These are phyloP conservation scores for Hypholoma sublateritium DNA, from an alignment of 768 basidiomycete species.

Conservation along the genomic window DNA sequence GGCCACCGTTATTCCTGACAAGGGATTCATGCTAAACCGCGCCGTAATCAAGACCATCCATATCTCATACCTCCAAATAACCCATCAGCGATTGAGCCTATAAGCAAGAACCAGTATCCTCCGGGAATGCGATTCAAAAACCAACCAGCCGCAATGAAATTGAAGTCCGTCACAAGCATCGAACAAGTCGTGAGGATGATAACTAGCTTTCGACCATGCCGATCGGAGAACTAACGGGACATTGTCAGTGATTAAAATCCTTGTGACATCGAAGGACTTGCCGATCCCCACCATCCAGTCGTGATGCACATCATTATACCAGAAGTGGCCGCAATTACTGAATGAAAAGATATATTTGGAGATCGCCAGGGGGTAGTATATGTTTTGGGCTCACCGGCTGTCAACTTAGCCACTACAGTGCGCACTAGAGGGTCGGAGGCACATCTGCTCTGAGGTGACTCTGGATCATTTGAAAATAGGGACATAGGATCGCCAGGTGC, in stretches of 20 bases:
- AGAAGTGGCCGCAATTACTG: constrained; percentile 60
- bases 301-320: constrained; percentile 77
- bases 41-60: neutral
- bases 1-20: constrained; percentile 46
- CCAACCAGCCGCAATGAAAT: constrained; percentile 60
- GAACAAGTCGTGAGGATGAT: constrained; percentile 59
- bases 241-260: neutral
- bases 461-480: no score
- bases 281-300: constrained; percentile 82
- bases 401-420: constrained; percentile 64
- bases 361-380: neutral
- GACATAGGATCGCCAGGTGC: no score
- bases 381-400: constrained; percentile 44
- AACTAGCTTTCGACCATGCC: constrained; percentile 65
- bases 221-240: constrained; percentile 61
- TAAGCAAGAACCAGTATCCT: constrained; percentile 74
- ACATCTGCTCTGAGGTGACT: constrained; percentile 34
- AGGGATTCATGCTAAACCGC: neutral
- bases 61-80: constrained; percentile 59
- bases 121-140: constrained; percentile 64
- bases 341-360: neutral
- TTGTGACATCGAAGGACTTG: constrained; percentile 30
- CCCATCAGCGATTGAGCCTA: constrained; percentile 69
- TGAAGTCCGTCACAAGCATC: constrained; percentile 57
- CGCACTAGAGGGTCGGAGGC: constrained; percentile 68